These are phyloP conservation scores for Metschnikowia picachoensis DNA, from an alignment of 805 yeast species.

Conservation along the genomic window DNA sequence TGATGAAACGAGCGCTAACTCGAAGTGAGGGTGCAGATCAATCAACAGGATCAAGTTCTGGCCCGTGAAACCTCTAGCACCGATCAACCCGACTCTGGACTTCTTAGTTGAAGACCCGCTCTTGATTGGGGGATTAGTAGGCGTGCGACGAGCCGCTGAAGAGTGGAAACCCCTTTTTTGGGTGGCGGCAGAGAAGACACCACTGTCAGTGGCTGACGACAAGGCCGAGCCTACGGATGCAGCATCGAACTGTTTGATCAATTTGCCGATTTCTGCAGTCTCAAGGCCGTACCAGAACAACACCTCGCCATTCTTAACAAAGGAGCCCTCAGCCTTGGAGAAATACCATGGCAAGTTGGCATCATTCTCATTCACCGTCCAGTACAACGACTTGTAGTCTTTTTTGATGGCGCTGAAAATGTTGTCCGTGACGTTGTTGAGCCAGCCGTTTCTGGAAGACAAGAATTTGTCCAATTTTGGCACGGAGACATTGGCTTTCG, in stretches of 20 bases:
- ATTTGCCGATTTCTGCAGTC: slow-evolving; percentile 54
- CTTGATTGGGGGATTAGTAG: slow-evolving; percentile 67
- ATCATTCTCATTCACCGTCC: slow-evolving; percentile 90
- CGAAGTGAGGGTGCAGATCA: slow-evolving; percentile 82
- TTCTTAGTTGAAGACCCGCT: slow-evolving; percentile 58
- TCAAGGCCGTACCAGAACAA: slow-evolving; percentile 93
- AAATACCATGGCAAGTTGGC: slow-evolving; percentile 90
- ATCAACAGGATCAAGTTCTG: slow-evolving; percentile 86
- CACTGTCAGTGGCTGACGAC: slow-evolving; percentile 39
- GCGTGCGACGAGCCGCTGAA: slow-evolving; percentile 4
- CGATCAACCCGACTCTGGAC: slow-evolving; percentile 86
- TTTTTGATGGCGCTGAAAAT: slow-evolving; percentile 77
- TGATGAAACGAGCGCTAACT: slow-evolving; percentile 89
- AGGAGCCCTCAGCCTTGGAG: slow-evolving; percentile 90
- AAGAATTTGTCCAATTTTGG: slow-evolving; percentile 81
- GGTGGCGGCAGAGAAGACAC: slow-evolving; percentile 44
- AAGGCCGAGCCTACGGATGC: slow-evolving; percentile 33
- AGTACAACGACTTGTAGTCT: slow-evolving; percentile 70
- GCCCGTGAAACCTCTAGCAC: slow-evolving; percentile 98
- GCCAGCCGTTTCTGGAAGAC: slow-evolving; percentile 91
- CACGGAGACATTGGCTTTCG: slow-evolving; percentile 36
- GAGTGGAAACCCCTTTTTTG: slow-evolving; percentile 48
- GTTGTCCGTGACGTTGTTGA: slow-evolving; percentile 94
- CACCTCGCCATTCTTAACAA: slow-evolving; percentile 81
- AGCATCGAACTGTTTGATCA: slow-evolving; percentile 52